These are phyloP conservation scores for Chaetomium sp. DNA, from an alignment of 2,329 filamentous ascomycete species.

Conservation along the genomic window DNA sequence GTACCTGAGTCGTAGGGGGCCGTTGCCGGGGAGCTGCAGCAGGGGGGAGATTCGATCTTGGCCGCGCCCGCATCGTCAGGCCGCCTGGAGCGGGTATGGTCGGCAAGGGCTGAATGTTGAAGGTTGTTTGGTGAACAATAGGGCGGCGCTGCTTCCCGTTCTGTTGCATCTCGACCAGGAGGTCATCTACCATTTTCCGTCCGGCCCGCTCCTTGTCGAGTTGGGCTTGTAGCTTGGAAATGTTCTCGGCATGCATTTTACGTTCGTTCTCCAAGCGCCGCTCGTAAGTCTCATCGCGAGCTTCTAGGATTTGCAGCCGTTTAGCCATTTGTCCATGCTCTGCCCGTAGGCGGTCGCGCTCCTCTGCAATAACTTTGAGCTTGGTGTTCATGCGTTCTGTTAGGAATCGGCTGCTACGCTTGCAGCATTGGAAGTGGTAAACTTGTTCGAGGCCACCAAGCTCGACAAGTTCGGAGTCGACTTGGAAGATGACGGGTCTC, in stretches of 20 bases:
- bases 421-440: slow-evolving; percentile 51
- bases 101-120: slow-evolving; percentile 16
- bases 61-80: slow-evolving; percentile 26
- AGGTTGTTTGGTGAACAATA: slow-evolving; percentile 26
- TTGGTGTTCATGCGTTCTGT: slow-evolving; percentile 43
- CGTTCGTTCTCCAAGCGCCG: slow-evolving; percentile 43
- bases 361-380: slow-evolving; percentile 34
- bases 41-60: slow-evolving; percentile 19
- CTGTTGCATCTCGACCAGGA: slow-evolving; percentile 37
- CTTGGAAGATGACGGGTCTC: slow-evolving; percentile 42
- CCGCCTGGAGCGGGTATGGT: slow-evolving; percentile 31
- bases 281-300: slow-evolving; percentile 46
- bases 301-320: slow-evolving; percentile 43
- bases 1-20: slow-evolving; percentile 13
- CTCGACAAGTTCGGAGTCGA: slow-evolving; percentile 47
- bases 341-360: slow-evolving; percentile 35
- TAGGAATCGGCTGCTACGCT: slow-evolving; percentile 42
- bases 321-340: slow-evolving; percentile 42
- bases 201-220: slow-evolving; percentile 43
- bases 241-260: slow-evolving; percentile 40
- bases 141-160: slow-evolving; percentile 28
- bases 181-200: slow-evolving; percentile 33
- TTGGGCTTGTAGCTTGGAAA: slow-evolving; percentile 41
- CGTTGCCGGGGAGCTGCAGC: slow-evolving; percentile 2
- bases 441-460: slow-evolving; percentile 52